Base-by-base conservation (phyloP, 345 rosid genomes). In the Pistacia vera region DNA sequence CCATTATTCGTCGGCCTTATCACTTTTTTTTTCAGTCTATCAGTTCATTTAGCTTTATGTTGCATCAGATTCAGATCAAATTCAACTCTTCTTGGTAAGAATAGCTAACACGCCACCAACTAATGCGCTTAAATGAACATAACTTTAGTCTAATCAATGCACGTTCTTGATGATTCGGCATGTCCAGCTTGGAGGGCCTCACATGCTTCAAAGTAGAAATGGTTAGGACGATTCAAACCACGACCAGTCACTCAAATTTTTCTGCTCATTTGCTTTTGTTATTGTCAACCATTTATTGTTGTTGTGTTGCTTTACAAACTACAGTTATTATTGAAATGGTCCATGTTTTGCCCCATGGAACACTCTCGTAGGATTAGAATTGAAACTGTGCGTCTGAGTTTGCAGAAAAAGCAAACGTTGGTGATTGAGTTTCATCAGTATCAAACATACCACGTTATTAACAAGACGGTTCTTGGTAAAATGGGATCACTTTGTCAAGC, bases 131-230 rank as follows among this genome's bases (percentile, higher is more conserved):
- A 48, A 16, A 61, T 51, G 36, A 49, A 74, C 48, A 52, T 22
- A 35, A 74, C 63, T 73, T 74, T 33, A n/a, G 77, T 65, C 63
- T 38, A 74, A 74, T 74, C 71, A 74, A 38, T 38, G 6, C 77
- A 74, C 63, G 71, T 65, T 63, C 52, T 54, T 54, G 56, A 64
- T 54, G 70, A 20, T 20, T 64, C 52, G 11, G 22, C 63, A 14
- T 65, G 77, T 74, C 36, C 54, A 4, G 12, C 10, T 16, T 10
- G 30, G 64, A 12, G 20, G 57, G 54, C 57, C 57, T 54, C 6
- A 38, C 66, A 65, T 59, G 59, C 4, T 33, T 5, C 35, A 36
- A 9, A 36, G 30, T 11, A 5, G 74, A 22, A 72, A 60, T 48
- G 16, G 66, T 16, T 41, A 59, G 66, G 56, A 48, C 36, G 65